phyloP scores from a whole-genome alignment of 257 asterid species.

The Coffea eugenioides region DNA sequence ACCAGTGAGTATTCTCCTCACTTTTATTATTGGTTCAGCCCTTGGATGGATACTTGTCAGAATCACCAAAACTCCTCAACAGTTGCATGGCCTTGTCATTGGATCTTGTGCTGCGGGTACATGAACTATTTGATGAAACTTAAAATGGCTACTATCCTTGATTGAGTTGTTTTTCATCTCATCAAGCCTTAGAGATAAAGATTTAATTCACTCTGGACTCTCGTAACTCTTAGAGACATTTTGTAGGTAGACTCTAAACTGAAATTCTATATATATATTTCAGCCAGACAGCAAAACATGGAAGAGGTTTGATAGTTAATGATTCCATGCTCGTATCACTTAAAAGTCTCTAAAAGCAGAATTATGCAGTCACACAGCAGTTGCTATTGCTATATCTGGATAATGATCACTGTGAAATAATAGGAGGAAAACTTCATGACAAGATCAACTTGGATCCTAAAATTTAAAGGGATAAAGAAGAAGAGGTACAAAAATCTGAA shows the following conservation, averaged over 20 bases:
- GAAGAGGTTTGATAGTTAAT: background rate
- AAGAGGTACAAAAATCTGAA: background rate
- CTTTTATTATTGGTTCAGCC: slow-evolving; percentile 34
- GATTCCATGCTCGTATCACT: background rate
- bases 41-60: slow-evolving; percentile 40
- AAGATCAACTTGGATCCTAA: background rate
- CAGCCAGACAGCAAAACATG: background rate
- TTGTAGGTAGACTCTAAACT: too few species aligned
- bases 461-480: background rate
- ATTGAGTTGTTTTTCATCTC: too few species aligned
- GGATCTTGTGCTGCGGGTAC: slow-evolving; percentile 45
- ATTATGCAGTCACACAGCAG: background rate
- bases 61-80: slow-evolving; percentile 32
- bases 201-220: too few species aligned
- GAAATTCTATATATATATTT: background rate
- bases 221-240: too few species aligned
- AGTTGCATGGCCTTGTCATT: slow-evolving; percentile 38
- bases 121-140: too few species aligned
- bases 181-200: too few species aligned
- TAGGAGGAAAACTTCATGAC: background rate
- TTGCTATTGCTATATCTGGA: background rate
- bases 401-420: background rate
- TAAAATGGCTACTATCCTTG: too few species aligned
- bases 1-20: slow-evolving; percentile 34
- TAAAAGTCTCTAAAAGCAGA: background rate